Evolutionary conservation across 1,284 basidiomycete genomes (phyloP), one percentile per base, ranked within the genome.

Genomic region (Takashimella tepidaria): DNA sequence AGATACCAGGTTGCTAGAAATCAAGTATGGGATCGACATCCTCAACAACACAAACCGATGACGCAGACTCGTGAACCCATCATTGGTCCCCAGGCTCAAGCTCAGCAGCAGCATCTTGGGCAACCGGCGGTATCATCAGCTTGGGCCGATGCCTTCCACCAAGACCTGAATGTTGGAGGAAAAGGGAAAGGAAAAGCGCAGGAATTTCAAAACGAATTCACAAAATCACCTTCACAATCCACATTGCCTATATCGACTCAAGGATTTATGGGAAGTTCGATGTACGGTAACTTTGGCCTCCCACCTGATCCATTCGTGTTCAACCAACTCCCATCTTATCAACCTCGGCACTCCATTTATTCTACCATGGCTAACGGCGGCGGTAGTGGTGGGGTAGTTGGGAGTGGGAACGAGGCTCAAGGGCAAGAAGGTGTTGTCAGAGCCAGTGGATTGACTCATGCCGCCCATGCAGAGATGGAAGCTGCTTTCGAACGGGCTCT

Each of bases 401-500:
- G 31, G 31, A 16, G 8, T 49, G 48, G 20, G n/a, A n/a, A n/a
- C n/a, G n/a, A n/a, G n/a, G 23, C 16, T 8, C 8, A 11, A 10
- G 42, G 10, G 11, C 42, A 44, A 19, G n/a, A n/a, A 10, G 31
- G n/a, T 19, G 19, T 31, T 16, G 3, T 21, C 21, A 40, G 27
- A 47, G 19, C 3, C n/a, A 11, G 41, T 27, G 20, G 24, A 26
- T 3, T 24, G 27, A 19, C 43, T 21, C 37, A 42, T 16, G 41
- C 50, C 3, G 48, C 40, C 40, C 58, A 56, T 44, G 53, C 51
- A 12, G 81, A 79, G 56, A 83, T 79, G 60, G 86, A 86, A 61
- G 84, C 81, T 5, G 88, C 88, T 71, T 90, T 87, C 64, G 87
- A 87, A 61, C 83, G 83, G 24, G 88, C 86, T 1, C 87, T 89